Conservation (phyloP, 2,329 filamentous ascomycete species). For the Aspergillus pseudoviridinutans region DNA sequence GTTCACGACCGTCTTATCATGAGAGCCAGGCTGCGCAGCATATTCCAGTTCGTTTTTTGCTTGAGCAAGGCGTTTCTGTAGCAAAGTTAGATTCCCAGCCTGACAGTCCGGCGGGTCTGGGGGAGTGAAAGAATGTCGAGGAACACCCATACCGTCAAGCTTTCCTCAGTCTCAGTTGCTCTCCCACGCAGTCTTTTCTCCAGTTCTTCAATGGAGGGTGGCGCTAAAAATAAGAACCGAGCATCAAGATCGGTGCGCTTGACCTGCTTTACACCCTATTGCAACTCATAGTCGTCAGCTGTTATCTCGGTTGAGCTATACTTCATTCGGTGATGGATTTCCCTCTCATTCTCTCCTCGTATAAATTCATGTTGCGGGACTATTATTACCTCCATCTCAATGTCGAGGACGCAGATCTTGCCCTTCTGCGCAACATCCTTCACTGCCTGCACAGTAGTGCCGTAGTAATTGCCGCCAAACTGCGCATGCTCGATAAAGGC, state of each 20-base stretch:
- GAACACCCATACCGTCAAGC: constrained; percentile 38
- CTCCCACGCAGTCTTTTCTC: constrained; percentile 71
- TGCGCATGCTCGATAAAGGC: constrained; percentile 84
- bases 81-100: not conserved
- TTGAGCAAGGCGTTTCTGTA: constrained; percentile 60
- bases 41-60: constrained; percentile 72
- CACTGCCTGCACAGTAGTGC: constrained; percentile 76
- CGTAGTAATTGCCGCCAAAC: constrained; percentile 84
- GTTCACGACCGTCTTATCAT: constrained; percentile 64
- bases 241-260: constrained; percentile 70
- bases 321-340: not conserved
- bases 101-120: not conserved
- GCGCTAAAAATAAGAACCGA: constrained; percentile 79
- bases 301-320: not conserved
- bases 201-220: constrained; percentile 69
- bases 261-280: constrained; percentile 83
- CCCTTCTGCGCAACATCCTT: constrained; percentile 68
- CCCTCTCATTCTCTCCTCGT: not conserved
- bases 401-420: constrained; percentile 79
- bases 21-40: constrained; percentile 61
- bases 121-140: not conserved
- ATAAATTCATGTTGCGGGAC: not conserved
- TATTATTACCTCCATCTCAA: constrained; percentile 80
- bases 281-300: constrained; percentile 4
- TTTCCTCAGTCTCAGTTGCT: constrained; percentile 73